Conservation (phyloP, 257 asterid genomes). For the Solanum sparsipilum region DNA sequence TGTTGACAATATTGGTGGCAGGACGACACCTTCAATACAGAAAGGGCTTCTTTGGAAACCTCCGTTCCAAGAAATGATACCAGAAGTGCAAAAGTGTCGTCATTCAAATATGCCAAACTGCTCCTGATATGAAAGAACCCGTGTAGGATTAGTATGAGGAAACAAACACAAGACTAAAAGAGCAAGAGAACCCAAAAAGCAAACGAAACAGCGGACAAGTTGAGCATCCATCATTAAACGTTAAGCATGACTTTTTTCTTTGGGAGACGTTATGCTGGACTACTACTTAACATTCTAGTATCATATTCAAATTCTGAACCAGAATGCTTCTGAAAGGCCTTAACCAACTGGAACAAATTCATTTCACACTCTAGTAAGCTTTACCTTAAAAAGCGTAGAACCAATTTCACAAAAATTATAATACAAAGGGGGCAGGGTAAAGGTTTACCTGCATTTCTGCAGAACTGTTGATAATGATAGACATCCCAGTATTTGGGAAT, state of each 20-base stretch:
- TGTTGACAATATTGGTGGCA: slow-evolving; percentile 11
- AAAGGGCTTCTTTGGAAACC: slow-evolving; percentile 51
- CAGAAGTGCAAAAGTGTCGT: slow-evolving; percentile 41
- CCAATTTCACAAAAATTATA: neutral
- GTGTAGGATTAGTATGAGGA: neutral
- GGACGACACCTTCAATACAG: slow-evolving; percentile 39
- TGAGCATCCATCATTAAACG: neutral
- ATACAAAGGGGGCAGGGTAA: neutral
- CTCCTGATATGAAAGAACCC: slow-evolving; percentile 24
- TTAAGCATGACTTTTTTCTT: neutral
- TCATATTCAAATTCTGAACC: neutral
- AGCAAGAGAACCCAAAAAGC: neutral
- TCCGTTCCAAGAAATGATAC: slow-evolving; percentile 59
- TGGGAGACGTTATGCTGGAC: neutral
- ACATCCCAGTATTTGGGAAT: slow-evolving; percentile 70
- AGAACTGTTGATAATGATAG: slow-evolving; percentile 35
- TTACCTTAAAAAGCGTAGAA: neutral
- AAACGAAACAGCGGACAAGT: neutral
- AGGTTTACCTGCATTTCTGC: slow-evolving; percentile 56
- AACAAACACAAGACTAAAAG: neutral
- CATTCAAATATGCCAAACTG: slow-evolving; percentile 28
- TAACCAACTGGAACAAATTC: neutral
- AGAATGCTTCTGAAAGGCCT: neutral
- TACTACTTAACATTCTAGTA: neutral
- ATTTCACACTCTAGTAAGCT: neutral